These are phyloP conservation scores for Claviceps spartinae DNA, from an alignment of 2,329 filamentous ascomycete genomes.

Conservation along the genomic window DNA sequence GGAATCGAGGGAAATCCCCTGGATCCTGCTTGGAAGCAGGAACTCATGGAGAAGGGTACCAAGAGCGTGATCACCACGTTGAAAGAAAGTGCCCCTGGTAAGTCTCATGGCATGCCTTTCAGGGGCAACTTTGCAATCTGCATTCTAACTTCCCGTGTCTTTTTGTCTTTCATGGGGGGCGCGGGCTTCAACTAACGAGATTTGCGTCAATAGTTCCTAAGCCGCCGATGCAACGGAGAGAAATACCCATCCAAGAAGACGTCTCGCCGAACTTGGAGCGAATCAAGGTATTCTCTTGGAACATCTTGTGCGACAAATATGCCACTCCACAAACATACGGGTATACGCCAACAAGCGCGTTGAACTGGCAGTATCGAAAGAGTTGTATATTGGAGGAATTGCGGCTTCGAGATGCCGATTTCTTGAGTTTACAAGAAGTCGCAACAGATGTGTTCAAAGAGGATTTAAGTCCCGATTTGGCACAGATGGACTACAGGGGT, in stretches of 20 bases:
- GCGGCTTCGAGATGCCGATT: conserved; percentile 65
- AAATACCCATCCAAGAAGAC: conserved; percentile 64
- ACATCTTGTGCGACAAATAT: conserved; percentile 89
- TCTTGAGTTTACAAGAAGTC: conserved; percentile 87
- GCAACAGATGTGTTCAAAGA: conserved; percentile 86
- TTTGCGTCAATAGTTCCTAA: conserved; percentile 46
- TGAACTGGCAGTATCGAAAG: conserved; percentile 79
- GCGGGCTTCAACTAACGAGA: conserved; percentile 9
- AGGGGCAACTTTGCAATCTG: background rate
- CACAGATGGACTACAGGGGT: conserved; percentile 81
- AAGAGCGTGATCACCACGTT: conserved; percentile 71
- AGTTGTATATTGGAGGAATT: conserved; percentile 76
- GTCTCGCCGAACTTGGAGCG: conserved; percentile 47
- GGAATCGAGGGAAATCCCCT: conserved; percentile 89
- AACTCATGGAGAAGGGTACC: conserved; percentile 78
- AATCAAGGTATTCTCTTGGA: conserved; percentile 83
- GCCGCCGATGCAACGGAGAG: conserved; percentile 62
- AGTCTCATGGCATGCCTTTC: conserved; percentile 17
- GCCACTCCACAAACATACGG: conserved; percentile 77
- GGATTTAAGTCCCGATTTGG: conserved; percentile 76
- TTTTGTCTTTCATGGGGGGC: too few relatives aligned
- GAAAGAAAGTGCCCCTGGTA: conserved; percentile 74
- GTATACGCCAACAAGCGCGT: conserved; percentile 70
- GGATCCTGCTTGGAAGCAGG: conserved; percentile 60
- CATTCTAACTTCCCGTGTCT: too few relatives aligned